These are phyloP conservation scores for Mycena maculata DNA, from an alignment of 768 basidiomycete species.

Conservation along the genomic window DNA sequence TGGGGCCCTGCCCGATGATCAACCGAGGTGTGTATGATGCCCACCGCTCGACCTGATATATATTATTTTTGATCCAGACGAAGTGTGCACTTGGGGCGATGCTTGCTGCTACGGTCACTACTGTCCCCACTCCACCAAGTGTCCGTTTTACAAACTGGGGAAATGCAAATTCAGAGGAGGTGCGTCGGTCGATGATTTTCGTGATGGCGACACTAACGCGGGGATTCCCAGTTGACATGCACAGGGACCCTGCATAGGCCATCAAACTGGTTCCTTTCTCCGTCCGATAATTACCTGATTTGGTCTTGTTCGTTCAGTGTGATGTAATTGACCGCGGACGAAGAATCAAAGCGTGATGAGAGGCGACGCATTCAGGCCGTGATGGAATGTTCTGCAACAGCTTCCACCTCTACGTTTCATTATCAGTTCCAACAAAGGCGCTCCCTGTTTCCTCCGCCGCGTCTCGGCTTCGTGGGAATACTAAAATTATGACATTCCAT, in stretches of 20 bases:
- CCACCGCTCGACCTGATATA: background rate
- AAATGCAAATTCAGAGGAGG: slow-evolving; percentile 74
- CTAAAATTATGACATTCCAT: slow-evolving; percentile 53
- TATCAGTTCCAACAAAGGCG: slow-evolving; percentile 26
- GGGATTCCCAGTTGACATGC: slow-evolving; percentile 53
- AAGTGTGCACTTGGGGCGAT: slow-evolving; percentile 68
- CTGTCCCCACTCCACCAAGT: slow-evolving; percentile 59
- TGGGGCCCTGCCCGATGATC: slow-evolving; percentile 68
- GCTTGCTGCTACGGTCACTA: slow-evolving; percentile 66
- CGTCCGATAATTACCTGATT: slow-evolving; percentile 15
- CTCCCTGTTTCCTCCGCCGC: slow-evolving; percentile 36
- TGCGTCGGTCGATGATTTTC: slow-evolving; percentile 44
- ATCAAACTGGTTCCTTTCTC: background rate
- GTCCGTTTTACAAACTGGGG: slow-evolving; percentile 62
- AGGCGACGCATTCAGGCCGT: background rate
- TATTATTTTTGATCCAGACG: slow-evolving; percentile 51
- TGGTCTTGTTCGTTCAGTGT: slow-evolving; percentile 28
- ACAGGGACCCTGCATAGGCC: slow-evolving; percentile 39
- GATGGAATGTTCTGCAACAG: slow-evolving; percentile 12
- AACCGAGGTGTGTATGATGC: slow-evolving; percentile 61
- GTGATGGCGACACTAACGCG: slow-evolving; percentile 18
- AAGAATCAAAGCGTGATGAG: no score
- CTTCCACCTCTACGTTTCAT: slow-evolving; percentile 15
- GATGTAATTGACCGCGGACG: background rate
- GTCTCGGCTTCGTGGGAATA: slow-evolving; percentile 51